Percentiles rank a stretch among this genome's conserved stretches.
phyloP scores from a whole-genome alignment of 805 yeast genomes.

The Schwanniomyces pseudopolymorphus region DNA sequence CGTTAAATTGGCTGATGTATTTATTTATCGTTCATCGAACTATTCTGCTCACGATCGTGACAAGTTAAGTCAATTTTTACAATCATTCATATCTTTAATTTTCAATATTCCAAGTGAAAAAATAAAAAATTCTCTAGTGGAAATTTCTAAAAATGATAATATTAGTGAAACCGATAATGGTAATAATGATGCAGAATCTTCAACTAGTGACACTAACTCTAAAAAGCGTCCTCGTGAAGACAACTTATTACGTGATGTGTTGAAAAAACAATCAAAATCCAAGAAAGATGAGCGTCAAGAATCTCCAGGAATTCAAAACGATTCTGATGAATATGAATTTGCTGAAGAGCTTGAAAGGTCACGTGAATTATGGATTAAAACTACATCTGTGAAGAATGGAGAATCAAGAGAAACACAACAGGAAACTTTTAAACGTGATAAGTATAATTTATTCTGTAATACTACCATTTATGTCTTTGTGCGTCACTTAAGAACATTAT shows the following conservation, averaged over 20 bases:
- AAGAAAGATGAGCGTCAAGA: slow-evolving; percentile 36
- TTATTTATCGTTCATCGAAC: slow-evolving; percentile 64
- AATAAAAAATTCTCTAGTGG: slow-evolving; percentile 41
- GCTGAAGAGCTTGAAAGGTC: slow-evolving; percentile 33
- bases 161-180: slow-evolving; percentile 5
- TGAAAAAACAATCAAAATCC: slow-evolving; percentile 49
- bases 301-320: slow-evolving; percentile 26
- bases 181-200: slow-evolving; percentile 12
- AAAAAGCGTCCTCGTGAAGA: slow-evolving; percentile 54
- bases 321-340: slow-evolving; percentile 32
- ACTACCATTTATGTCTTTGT: slow-evolving; percentile 86
- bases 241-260: slow-evolving; percentile 60
- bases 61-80: slow-evolving; percentile 67
- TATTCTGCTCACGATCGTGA: slow-evolving; percentile 83
- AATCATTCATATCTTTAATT: slow-evolving; percentile 68
- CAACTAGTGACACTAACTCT: slow-evolving; percentile 16
- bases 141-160: slow-evolving; percentile 12
- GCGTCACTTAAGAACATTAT: slow-evolving; percentile 80
- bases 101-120: slow-evolving; percentile 57
- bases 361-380: slow-evolving; percentile 44
- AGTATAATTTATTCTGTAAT: slow-evolving; percentile 81
- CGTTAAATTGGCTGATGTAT: slow-evolving; percentile 62
- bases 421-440: slow-evolving; percentile 42
- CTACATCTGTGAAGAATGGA: slow-evolving; percentile 31
- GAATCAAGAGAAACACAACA: slow-evolving; percentile 20